phyloP scores from a whole-genome alignment of 2,329 filamentous ascomycete genomes.

The Aspergillus unguis region DNA sequence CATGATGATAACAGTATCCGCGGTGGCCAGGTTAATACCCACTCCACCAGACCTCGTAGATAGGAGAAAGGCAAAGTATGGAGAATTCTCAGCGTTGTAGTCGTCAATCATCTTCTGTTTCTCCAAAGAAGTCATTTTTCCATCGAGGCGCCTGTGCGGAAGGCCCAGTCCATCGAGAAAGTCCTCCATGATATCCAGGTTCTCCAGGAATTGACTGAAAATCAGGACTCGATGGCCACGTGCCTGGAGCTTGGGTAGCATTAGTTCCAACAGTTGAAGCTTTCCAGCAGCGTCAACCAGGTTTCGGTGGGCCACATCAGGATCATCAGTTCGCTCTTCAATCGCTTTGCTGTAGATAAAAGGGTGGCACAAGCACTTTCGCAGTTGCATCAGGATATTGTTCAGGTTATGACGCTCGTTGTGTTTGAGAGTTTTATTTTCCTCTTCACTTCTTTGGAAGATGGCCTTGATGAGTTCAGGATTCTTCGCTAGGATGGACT shows the following conservation, averaged over 20 bases:
- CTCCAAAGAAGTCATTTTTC: constrained; percentile 72
- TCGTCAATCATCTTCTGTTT: constrained; percentile 94
- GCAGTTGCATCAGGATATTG: constrained; percentile 92
- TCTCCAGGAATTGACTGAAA: constrained; percentile 89
- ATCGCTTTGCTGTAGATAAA: constrained; percentile 91
- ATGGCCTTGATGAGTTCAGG: constrained; percentile 84
- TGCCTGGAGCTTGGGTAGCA: constrained; percentile 82
- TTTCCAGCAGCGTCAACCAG: constrained; percentile 90
- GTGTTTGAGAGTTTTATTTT: constrained; percentile 52
- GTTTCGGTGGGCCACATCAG: constrained; percentile 66
- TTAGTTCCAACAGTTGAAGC: constrained; percentile 74
- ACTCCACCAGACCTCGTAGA: constrained; percentile 95
- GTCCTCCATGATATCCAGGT: constrained; percentile 87
- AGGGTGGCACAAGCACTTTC: constrained; percentile 92
- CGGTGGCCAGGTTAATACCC: constrained; percentile 94
- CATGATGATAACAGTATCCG: constrained; percentile 96
- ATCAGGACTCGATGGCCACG: constrained; percentile 87
- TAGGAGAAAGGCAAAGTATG: constrained; percentile 83
- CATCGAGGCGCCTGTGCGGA: constrained; percentile 77
- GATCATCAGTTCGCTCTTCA: constrained; percentile 70
- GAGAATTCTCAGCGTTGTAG: constrained; percentile 81
- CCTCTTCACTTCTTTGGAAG: constrained; percentile 63
- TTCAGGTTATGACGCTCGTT: constrained; percentile 76
- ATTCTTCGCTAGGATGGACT: constrained; percentile 88
- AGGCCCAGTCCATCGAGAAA: constrained; percentile 76